Evolutionary conservation across 768 basidiomycete genomes (phyloP).

Genomic region (Coprinopsis strossmayeri): DNA sequence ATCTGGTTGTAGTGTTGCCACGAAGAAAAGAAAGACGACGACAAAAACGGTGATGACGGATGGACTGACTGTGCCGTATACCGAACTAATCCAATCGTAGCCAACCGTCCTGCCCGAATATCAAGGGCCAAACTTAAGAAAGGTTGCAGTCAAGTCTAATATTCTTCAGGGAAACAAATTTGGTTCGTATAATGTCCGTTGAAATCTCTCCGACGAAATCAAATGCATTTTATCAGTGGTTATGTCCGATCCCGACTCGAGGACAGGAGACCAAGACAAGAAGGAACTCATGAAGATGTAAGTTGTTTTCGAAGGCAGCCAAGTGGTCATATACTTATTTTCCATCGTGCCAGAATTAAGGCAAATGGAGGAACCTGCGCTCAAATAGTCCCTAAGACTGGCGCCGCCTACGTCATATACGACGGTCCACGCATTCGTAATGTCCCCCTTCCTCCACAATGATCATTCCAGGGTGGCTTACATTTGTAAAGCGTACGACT

Average conservation of each 20-base stretch:
- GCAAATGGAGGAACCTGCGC: conserved; percentile 61
- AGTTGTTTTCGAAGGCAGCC: conserved; percentile 16
- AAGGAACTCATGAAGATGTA: conserved; percentile 63
- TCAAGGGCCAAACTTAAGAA: conserved; percentile 55
- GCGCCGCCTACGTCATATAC: conserved; percentile 55
- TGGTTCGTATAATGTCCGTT: conserved; percentile 43
- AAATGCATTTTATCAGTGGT: conserved; percentile 44
- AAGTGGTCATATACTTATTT: neutral
- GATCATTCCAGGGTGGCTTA: neutral
- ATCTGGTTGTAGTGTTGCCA: conserved; percentile 24
- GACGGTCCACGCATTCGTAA: conserved; percentile 65
- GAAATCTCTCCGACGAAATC: neutral
- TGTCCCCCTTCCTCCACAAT: conserved; percentile 20
- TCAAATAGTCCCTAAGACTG: conserved; percentile 52
- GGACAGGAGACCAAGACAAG: conserved; percentile 62
- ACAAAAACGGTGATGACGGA: conserved; percentile 38
- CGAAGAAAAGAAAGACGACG: conserved; percentile 54
- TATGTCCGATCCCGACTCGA: conserved; percentile 67
- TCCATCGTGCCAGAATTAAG: conserved; percentile 44
- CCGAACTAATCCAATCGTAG: conserved; percentile 24
- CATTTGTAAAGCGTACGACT: conserved; percentile 50
- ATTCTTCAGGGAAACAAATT: conserved; percentile 76
- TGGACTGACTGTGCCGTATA: neutral
- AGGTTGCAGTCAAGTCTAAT: conserved; percentile 51
- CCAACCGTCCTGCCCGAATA: conserved; percentile 58